phyloP scores from a whole-genome alignment of 257 asterid genomes.

The Primulina eburnea region DNA sequence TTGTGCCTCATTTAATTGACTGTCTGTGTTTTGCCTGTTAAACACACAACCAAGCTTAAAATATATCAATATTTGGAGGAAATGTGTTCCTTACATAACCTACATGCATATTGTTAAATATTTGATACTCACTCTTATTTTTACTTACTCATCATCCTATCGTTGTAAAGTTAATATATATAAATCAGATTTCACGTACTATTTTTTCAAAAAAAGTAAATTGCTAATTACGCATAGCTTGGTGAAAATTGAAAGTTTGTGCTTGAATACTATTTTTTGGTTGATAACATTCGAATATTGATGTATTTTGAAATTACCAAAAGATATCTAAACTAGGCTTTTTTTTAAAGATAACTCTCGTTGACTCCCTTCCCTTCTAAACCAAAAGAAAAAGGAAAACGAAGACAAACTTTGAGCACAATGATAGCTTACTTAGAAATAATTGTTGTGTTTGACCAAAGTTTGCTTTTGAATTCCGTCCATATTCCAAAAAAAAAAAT shows the following conservation, averaged over 20 bases:
- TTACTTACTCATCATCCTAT: too few species aligned
- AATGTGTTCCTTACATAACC: conserved; percentile 27
- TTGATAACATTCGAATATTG: too few species aligned
- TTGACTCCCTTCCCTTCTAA: too few species aligned
- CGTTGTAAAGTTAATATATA: too few species aligned
- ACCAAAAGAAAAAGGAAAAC: background rate
- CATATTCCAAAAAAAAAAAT: background rate
- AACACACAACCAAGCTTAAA: conserved; percentile 33
- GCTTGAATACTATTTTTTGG: too few species aligned
- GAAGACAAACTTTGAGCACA: background rate
- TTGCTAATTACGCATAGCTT: too few species aligned
- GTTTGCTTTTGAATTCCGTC: background rate
- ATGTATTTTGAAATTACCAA: too few species aligned
- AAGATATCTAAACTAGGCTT: too few species aligned
- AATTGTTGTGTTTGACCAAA: background rate
- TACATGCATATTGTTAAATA: conserved; percentile 5
- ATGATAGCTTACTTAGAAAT: background rate
- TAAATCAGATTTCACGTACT: too few species aligned
- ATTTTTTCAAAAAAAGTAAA: too few species aligned
- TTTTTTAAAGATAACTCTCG: too few species aligned
- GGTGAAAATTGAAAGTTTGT: too few species aligned
- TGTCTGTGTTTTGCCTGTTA: conserved; percentile 34
- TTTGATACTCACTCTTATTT: background rate
- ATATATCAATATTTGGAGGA: conserved; percentile 23
- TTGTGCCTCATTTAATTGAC: background rate